Percentiles rank a stretch among this genome's conserved stretches.
phyloP scores from a whole-genome alignment of 2,329 filamentous ascomycete species.

The Clarireedia homoeocarpa region DNA sequence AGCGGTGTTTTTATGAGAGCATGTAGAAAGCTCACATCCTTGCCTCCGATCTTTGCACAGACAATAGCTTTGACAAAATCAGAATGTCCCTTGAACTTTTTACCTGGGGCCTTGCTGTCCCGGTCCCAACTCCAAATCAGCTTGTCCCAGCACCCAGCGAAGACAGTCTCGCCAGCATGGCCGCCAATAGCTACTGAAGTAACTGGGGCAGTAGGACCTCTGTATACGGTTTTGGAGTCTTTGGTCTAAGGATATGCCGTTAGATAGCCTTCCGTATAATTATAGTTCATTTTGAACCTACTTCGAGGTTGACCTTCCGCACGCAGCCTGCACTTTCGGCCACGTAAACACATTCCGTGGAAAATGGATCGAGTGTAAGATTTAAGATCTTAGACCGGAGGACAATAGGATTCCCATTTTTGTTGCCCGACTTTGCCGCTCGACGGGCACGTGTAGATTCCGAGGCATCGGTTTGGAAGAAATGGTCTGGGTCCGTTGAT shows the following conservation, averaged over 20 bases:
- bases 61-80: constrained; percentile 88
- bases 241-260: constrained; percentile 30
- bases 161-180: constrained; percentile 51
- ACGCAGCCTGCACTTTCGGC: constrained; percentile 83
- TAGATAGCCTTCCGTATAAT: background rate
- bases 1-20: background rate
- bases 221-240: constrained; percentile 46
- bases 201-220: constrained; percentile 71
- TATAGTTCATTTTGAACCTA: constrained; percentile 40
- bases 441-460: constrained; percentile 44
- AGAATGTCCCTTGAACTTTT: constrained; percentile 64
- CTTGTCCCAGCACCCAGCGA: constrained; percentile 93
- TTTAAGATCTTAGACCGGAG: constrained; percentile 83
- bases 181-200: constrained; percentile 66
- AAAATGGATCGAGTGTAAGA: constrained; percentile 57
- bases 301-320: constrained; percentile 66
- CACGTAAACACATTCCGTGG: constrained; percentile 57
- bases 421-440: constrained; percentile 65
- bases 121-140: constrained; percentile 79
- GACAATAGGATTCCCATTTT: constrained; percentile 70
- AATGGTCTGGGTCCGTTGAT: constrained; percentile 68
- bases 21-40: constrained; percentile 36
- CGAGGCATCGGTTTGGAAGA: constrained; percentile 73
- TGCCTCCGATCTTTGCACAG: constrained; percentile 51
- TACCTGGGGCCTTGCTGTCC: constrained; percentile 43